Base-by-base conservation (phyloP, 129 eudicot genomes). In the Ambrosia trifida region DNA sequence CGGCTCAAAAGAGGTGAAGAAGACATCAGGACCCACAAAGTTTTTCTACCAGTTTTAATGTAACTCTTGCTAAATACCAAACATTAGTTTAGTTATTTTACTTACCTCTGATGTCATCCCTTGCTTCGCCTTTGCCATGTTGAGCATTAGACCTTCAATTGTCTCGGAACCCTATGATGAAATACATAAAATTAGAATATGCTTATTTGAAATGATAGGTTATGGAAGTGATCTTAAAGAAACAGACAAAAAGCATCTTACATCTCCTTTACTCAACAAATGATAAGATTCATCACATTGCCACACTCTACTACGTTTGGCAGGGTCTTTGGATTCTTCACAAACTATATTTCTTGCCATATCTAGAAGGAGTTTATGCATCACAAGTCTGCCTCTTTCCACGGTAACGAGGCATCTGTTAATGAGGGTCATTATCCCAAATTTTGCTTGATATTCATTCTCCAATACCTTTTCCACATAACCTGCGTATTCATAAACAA, bases 111-210 rank as follows among this genome's bases (percentile, higher is more conserved):
- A 35, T 35, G 1, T 35, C 40, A 35, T 13, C 72, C 72, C 20
- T 67, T 67, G 7, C 59, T 30, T 20, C 0, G n/a, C 9, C 66
- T 17, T 16, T 28, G 18, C 32, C 28, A 68, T 31, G 62, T 76
- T 46, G 11, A 81, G 67, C 30, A 47, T 1, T 19, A 81, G 50
- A 18, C 85, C 85, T 81, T 72, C 79, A 57, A 81, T 77, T 50
- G 51, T 44, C 16, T 52, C 14, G 31, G 79, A 58, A 4, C 82
- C 85, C 85, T 81, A 14, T 1, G 11, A 3, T 5, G 50, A 31
- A 20, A 70, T 17, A 16, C 8, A 45, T 36, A 0, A n/a, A 28
- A 13, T 11, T 18, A 70, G 16, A 49, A 9, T 17, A 30, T 7
- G 24, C 33, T 4, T 17, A 10, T 1, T 35, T 10, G 51, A n/a